A percentile compares a stretch with the other conserved stretches of the same genome.
Evolutionary conservation across 768 basidiomycete species (phyloP).

Genomic region (Hygrocybe coccinea): DNA sequence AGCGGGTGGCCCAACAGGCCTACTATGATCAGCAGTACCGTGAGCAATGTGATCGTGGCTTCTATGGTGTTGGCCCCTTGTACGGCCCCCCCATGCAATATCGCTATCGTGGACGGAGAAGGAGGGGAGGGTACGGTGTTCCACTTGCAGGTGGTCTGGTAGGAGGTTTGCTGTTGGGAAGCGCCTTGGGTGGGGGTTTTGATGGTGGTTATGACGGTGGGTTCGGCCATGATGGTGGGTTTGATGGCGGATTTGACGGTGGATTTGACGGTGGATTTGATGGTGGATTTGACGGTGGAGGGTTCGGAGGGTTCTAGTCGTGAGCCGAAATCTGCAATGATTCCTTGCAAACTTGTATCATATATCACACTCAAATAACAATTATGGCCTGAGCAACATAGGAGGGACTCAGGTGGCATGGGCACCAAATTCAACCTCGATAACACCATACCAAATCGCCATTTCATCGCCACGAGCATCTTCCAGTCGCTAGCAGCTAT

Average conservation of each 20-base stretch:
- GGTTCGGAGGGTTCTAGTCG: no score
- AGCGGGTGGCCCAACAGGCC: constrained; percentile 15
- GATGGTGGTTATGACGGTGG: no score
- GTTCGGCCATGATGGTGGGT: constrained; percentile 23
- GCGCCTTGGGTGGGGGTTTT: constrained; percentile 38
- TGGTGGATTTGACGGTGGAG: constrained; percentile 38
- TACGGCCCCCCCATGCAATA: constrained; percentile 18
- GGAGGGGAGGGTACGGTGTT: constrained; percentile 34
- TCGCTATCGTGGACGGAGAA: constrained; percentile 22
- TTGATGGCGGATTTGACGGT: constrained; percentile 43
- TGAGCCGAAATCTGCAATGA: no score
- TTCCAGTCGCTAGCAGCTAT: no score
- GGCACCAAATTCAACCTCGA: no score
- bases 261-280: constrained; percentile 34
- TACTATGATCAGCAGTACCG: constrained; percentile 27
- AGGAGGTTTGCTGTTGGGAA: constrained; percentile 48
- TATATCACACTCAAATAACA: no score
- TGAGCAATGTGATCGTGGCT: constrained; percentile 9
- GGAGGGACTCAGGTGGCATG: no score
- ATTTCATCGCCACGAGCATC: no score
- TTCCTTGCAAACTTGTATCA: no score
- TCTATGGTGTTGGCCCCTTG: constrained; percentile 13
- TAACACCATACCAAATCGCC: no score
- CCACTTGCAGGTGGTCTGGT: constrained; percentile 44
- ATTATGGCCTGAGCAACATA: no score